Percentiles rank a stretch among this genome's conserved stretches.
Conservation (phyloP, 73 alveolate species). For the Durusdinium trenchii region DNA sequence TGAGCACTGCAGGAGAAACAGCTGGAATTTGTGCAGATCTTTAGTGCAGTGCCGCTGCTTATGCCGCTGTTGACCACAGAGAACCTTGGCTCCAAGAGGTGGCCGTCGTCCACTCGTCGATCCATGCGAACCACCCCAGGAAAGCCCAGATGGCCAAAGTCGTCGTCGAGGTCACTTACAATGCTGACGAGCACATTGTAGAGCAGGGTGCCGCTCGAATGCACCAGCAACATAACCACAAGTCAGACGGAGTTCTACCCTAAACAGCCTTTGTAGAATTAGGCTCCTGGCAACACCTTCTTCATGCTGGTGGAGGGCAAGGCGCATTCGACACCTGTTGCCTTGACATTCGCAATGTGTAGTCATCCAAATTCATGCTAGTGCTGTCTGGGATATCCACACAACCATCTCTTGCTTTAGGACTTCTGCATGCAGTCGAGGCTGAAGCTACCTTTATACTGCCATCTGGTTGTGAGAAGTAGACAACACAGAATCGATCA, state of each 20-base stretch:
- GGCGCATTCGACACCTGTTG: not conserved
- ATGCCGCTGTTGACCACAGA: conserved; percentile 70
- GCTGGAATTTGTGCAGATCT: conserved; percentile 48
- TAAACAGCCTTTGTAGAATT: not conserved
- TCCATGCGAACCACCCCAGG: not conserved
- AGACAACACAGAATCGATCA: no score
- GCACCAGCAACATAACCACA: not conserved
- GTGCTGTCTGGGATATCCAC: not conserved
- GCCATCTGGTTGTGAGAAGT: no score
- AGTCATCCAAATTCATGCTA: not conserved
- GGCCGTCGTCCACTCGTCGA: not conserved
- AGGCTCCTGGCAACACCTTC: conserved; percentile 87
- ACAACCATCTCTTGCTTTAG: no score
- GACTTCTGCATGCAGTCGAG: no score
- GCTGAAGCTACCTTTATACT: no score
- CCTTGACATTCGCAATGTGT: no score
- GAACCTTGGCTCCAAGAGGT: conserved; percentile 2
- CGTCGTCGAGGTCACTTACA: conserved; percentile 60
- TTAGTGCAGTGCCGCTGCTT: conserved; percentile 38
- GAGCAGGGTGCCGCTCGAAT: conserved; percentile 37
- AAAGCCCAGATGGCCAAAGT: conserved; percentile 73
- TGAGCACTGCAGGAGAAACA: conserved; percentile 70
- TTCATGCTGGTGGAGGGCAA: conserved; percentile 92
- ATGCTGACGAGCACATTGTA: conserved; percentile 73
- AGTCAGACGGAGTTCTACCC: not conserved